phyloP scores from a whole-genome alignment of 2,329 filamentous ascomycete genomes.

The Microsporum audouinii region DNA sequence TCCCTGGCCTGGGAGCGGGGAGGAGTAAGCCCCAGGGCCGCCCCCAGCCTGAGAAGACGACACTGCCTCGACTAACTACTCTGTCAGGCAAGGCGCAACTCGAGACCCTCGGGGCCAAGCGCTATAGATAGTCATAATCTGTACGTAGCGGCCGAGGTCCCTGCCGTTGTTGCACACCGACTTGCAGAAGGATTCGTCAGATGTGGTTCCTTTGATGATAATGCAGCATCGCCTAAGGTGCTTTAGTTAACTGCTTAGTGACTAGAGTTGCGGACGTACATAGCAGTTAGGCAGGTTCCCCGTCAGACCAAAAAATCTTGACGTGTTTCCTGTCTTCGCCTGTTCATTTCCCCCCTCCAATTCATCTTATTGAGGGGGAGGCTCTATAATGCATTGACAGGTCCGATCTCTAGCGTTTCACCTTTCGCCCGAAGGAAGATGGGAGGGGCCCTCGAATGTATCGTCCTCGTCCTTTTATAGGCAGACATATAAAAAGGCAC shows the following conservation, averaged over 20 bases:
- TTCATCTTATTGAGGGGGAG: background rate
- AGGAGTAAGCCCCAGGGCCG: conserved; percentile 1
- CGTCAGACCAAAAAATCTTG: too few species aligned
- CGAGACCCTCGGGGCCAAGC: background rate
- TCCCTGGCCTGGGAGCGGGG: background rate
- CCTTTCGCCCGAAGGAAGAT: background rate
- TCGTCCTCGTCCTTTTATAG: background rate
- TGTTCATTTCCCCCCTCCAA: background rate
- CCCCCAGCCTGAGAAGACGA: background rate
- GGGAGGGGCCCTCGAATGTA: background rate
- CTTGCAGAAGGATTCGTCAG: background rate
- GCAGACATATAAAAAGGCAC: background rate
- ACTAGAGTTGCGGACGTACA: too few species aligned
- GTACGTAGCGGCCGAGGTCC: background rate
- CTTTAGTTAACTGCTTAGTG: background rate
- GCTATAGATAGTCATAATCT: background rate
- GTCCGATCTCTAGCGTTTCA: background rate
- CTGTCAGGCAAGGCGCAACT: conserved; percentile 1
- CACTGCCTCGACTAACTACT: background rate
- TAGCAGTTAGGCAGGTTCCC: too few species aligned
- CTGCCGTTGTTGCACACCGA: background rate
- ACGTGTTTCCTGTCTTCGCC: background rate
- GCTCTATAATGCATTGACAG: background rate
- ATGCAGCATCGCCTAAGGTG: background rate
- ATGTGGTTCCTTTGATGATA: background rate